Percentiles rank a stretch among this genome's conserved stretches.
These are phyloP conservation scores for Scedosporium boydii DNA, from an alignment of 2,329 filamentous ascomycete species.

Conservation along the genomic window DNA sequence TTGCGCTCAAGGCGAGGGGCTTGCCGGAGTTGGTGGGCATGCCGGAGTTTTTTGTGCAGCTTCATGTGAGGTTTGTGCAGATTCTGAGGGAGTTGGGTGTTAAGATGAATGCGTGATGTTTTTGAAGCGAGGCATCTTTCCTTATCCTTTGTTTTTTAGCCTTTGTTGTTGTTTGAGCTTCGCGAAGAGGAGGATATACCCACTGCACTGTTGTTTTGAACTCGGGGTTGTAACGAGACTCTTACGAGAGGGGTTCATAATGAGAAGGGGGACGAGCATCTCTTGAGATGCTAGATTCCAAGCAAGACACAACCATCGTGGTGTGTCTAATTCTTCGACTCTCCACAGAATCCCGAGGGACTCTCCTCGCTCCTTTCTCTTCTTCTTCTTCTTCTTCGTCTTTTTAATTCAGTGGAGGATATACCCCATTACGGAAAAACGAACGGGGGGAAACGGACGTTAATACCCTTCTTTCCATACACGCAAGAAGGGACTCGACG, in stretches of 20 bases:
- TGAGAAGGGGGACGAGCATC: too few relatives aligned
- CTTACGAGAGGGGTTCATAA: too few relatives aligned
- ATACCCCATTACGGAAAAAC: conserved; percentile 8
- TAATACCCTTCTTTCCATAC: too few relatives aligned
- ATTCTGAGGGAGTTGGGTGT: conserved; percentile 51
- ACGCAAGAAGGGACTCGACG: neutral
- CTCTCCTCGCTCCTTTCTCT: neutral
- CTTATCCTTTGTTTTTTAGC: neutral
- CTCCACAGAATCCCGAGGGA: too few relatives aligned
- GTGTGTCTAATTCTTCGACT: neutral
- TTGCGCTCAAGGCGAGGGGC: conserved; percentile 48
- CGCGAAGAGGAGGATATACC: conserved; percentile 2
- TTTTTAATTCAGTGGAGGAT: conserved; percentile 7
- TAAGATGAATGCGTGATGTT: conserved; percentile 35
- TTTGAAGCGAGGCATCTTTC: neutral
- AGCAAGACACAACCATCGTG: neutral
- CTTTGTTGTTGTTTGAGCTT: neutral
- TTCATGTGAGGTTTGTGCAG: conserved; percentile 55
- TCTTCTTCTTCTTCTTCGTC: neutral
- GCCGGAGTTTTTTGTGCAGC: conserved; percentile 59
- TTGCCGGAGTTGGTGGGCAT: conserved; percentile 56
- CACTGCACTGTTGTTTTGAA: neutral
- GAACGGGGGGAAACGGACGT: neutral
- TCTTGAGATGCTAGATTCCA: too few relatives aligned
- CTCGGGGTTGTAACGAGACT: neutral